phyloP scores from a whole-genome alignment of 1,284 basidiomycete genomes.

The Trichosporon inkin region DNA sequence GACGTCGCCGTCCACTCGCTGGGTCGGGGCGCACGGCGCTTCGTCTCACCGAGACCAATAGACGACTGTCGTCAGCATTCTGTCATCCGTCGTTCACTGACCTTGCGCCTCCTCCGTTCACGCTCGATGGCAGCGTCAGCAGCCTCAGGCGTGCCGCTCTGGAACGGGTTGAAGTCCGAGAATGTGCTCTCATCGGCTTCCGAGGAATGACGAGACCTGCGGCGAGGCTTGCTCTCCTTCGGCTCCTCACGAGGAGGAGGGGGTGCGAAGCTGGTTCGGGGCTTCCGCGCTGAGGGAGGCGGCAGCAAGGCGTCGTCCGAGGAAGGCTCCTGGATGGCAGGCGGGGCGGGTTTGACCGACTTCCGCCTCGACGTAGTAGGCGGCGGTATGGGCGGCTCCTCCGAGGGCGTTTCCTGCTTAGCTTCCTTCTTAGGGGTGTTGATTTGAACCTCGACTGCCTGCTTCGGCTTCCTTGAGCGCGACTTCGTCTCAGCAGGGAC shows the following conservation, averaged over 20 bases:
- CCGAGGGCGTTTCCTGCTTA: not conserved
- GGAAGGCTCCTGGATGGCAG: constrained; percentile 1
- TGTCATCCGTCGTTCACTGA: constrained; percentile 14
- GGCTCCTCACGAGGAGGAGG: constrained; percentile 57
- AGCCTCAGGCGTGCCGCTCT: constrained; percentile 52
- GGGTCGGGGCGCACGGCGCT: constrained; percentile 20
- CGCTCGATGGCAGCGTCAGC: constrained; percentile 30
- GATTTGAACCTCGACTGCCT: constrained; percentile 8
- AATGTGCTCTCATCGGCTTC: constrained; percentile 46
- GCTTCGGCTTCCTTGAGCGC: not conserved
- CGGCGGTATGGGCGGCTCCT: not conserved
- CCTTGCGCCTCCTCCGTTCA: constrained; percentile 45
- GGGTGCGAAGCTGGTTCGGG: constrained; percentile 11
- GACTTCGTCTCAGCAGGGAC: not conserved
- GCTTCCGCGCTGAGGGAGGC: constrained; percentile 11
- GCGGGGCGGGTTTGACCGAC: not conserved
- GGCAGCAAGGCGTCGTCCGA: not conserved
- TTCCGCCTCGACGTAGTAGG: constrained; percentile 1
- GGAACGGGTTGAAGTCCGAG: constrained; percentile 56
- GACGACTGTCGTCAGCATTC: constrained; percentile 22
- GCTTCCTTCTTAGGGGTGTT: not conserved
- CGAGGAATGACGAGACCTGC: constrained; percentile 27
- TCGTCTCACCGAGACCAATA: constrained; percentile 17
- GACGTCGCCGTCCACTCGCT: constrained; percentile 25
- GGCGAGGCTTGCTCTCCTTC: constrained; percentile 52